These are phyloP conservation scores for Tuber umbilicatum DNA, from an alignment of 495 filamentous ascomycete genomes.

Conservation along the genomic window DNA sequence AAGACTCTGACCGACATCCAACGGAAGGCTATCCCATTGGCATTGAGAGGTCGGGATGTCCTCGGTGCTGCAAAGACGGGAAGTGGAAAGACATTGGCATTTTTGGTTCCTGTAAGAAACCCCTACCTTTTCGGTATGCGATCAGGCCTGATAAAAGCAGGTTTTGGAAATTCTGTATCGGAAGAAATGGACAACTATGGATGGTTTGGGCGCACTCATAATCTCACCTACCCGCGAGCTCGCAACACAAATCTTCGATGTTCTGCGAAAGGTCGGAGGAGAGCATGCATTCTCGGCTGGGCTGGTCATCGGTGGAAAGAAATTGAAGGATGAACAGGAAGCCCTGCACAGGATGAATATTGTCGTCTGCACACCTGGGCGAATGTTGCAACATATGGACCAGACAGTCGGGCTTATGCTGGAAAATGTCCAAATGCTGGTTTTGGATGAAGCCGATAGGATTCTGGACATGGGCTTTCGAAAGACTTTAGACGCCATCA, in stretches of 20 bases:
- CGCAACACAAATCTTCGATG: constrained; percentile 95
- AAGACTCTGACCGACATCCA: constrained; percentile 89
- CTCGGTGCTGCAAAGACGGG: constrained; percentile 96
- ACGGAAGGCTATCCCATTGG: constrained; percentile 72
- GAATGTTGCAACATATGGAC: constrained; percentile 92
- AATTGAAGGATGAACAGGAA: constrained; percentile 77
- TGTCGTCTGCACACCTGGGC: constrained; percentile 87
- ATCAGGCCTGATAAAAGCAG: background rate
- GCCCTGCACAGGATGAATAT: constrained; percentile 93
- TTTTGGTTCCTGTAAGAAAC: constrained; percentile 67
- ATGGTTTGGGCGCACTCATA: constrained; percentile 87
- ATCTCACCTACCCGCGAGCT: constrained; percentile 92
- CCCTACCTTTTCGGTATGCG: background rate
- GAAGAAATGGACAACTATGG: constrained; percentile 77
- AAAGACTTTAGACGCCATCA: constrained; percentile 79
- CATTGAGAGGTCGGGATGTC: constrained; percentile 79
- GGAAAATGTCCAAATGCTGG: constrained; percentile 82
- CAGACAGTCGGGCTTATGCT: constrained; percentile 88
- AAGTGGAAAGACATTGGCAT: constrained; percentile 92
- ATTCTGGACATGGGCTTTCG: constrained; percentile 99
- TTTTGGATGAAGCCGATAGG: constrained; percentile 91
- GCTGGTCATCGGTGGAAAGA: constrained; percentile 91
- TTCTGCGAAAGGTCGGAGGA: constrained; percentile 80
- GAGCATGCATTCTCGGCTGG: constrained; percentile 90
- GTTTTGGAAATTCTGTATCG: constrained; percentile 85